Conservation (phyloP, 352 stramenopile species). For the Phytopythium mirpurense region DNA sequence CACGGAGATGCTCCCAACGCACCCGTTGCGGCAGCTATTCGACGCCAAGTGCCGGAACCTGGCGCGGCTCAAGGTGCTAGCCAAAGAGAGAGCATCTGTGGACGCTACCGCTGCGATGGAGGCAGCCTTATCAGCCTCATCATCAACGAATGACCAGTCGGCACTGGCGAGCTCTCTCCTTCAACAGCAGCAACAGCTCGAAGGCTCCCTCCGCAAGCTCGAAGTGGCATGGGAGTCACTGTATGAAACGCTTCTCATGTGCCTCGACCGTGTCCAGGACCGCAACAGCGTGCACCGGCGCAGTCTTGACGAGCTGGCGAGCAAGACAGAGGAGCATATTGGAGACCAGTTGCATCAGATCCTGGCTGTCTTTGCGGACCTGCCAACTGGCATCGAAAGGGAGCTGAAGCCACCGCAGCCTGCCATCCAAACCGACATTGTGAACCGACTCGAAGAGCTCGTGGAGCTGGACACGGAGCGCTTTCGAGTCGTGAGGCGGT, state of each 20-base stretch:
- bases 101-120: not conserved
- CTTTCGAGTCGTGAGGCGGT: conserved; percentile 31
- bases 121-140: not conserved
- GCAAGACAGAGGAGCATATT: conserved; percentile 42
- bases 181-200: conserved; percentile 9
- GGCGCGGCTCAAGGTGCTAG: conserved; percentile 27
- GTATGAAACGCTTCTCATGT: conserved; percentile 57
- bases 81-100: conserved; percentile 20
- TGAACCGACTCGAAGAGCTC: conserved; percentile 42
- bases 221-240: conserved; percentile 61
- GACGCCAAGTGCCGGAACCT: conserved; percentile 54
- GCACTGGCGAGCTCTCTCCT: not conserved
- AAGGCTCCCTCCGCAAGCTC: conserved; percentile 31
- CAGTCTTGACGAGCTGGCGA: conserved; percentile 44
- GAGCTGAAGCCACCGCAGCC: not conserved
- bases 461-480: conserved; percentile 43
- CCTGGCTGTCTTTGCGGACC: conserved; percentile 24
- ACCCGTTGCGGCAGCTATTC: conserved; percentile 42
- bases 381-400: conserved; percentile 27
- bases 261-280: conserved; percentile 50
- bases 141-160: too few relatives aligned
- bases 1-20: conserved; percentile 45
- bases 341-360: conserved; percentile 28
- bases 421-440: conserved; percentile 10
- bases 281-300: conserved; percentile 54